Conservation (phyloP, 1,284 basidiomycete genomes). For the Rhodotorula sp. region DNA sequence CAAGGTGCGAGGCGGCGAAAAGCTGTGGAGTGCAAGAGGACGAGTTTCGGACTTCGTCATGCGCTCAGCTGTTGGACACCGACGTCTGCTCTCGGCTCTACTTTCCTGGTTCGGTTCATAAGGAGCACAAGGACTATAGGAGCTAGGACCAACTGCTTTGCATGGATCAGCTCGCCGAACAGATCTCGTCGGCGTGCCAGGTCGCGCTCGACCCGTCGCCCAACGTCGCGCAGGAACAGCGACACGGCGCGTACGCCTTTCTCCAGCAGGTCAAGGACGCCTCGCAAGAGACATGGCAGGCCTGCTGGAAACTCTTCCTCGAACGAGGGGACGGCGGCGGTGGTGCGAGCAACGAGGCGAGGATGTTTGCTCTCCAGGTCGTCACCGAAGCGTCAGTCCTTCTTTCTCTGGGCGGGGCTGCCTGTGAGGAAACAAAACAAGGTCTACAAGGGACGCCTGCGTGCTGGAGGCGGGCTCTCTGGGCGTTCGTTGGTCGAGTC, state of each 20-base stretch:
- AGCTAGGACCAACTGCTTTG: background rate
- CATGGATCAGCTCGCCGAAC: constrained; percentile 23
- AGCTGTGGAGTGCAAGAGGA: background rate
- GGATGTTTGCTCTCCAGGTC: constrained; percentile 81
- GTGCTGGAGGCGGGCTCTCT: too few relatives aligned
- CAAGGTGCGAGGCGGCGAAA: background rate
- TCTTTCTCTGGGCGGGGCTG: background rate
- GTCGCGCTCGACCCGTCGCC: constrained; percentile 18
- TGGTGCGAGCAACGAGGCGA: constrained; percentile 60
- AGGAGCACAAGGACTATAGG: too few relatives aligned
- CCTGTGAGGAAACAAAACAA: too few relatives aligned
- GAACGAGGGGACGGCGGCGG: constrained; percentile 57
- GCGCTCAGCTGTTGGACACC: too few relatives aligned
- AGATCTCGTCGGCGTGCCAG: constrained; percentile 13
- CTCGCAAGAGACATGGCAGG: constrained; percentile 70
- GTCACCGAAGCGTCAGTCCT: constrained; percentile 74
- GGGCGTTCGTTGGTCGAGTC: too few relatives aligned
- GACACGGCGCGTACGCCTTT: constrained; percentile 69
- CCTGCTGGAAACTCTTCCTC: constrained; percentile 71
- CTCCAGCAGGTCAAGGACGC: constrained; percentile 72
- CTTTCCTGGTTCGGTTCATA: background rate
- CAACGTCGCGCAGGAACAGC: constrained; percentile 18
- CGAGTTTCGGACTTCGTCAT: too few relatives aligned
- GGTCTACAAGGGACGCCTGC: too few relatives aligned
- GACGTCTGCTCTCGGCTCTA: background rate